These are phyloP conservation scores for Angomonas deanei DNA, from an alignment of 208 protist genomes.

Conservation along the genomic window DNA sequence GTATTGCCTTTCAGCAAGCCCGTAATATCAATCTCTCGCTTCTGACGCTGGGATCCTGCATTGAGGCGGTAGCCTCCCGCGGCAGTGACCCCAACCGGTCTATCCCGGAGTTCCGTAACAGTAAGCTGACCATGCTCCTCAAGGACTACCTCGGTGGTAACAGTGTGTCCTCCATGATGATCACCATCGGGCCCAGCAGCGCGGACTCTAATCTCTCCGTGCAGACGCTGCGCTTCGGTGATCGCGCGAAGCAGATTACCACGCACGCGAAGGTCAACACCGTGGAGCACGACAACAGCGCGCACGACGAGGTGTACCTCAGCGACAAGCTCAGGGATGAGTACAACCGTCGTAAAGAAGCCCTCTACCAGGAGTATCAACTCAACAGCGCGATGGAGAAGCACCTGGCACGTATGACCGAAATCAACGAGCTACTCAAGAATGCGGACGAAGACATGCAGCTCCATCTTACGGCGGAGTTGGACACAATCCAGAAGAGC, in stretches of 20 bases:
- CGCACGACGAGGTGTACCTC: constrained; percentile 30
- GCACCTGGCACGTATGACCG: constrained; percentile 48
- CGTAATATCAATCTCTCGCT: constrained; percentile 90
- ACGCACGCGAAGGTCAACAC: constrained; percentile 79
- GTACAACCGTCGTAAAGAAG: constrained; percentile 73
- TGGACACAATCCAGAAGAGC: constrained; percentile 42
- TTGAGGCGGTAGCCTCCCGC: constrained; percentile 74
- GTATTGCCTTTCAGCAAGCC: constrained; percentile 86
- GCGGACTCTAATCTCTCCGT: constrained; percentile 68
- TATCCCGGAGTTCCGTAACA: constrained; percentile 86
- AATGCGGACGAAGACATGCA: constrained; percentile 48
- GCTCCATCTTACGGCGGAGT: constrained; percentile 52
- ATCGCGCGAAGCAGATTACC: constrained; percentile 80
- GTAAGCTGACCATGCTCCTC: constrained; percentile 87
- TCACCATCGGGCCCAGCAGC: constrained; percentile 71
- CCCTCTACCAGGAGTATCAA: constrained; percentile 66
- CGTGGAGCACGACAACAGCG: constrained; percentile 31
- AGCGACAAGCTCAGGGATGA: constrained; percentile 44
- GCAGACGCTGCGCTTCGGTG: constrained; percentile 83
- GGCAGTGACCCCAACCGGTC: constrained; percentile 11
- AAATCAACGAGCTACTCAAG: constrained; percentile 56
- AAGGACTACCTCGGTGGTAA: constrained; percentile 87
- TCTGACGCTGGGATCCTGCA: constrained; percentile 92
- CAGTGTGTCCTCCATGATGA: constrained; percentile 80
- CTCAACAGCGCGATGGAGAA: constrained; percentile 52